Conservation (phyloP, 2,329 filamentous ascomycete genomes). For the Emmonsia crescens region DNA sequence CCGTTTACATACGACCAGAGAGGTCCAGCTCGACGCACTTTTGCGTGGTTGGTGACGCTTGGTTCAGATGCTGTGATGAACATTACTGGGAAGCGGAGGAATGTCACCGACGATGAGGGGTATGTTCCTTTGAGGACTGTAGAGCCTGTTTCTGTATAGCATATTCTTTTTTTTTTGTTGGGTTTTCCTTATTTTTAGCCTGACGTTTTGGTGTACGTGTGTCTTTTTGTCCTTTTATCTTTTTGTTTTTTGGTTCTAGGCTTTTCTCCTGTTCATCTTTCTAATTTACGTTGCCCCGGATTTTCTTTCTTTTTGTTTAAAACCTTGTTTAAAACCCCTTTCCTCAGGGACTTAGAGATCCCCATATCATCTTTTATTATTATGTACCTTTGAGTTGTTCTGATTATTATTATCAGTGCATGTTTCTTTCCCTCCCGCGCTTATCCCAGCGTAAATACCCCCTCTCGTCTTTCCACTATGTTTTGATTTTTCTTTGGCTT, state of each 20-base stretch:
- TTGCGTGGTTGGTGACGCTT: conserved; percentile 14
- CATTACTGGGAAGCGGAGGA: conserved; percentile 19
- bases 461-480: not conserved
- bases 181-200: not conserved
- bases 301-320: not conserved
- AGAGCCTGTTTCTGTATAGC: conserved; percentile 24
- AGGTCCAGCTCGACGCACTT: conserved; percentile 3
- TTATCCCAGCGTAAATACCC: not conserved
- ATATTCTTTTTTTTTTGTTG: not conserved
- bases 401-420: not conserved
- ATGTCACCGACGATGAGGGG: conserved; percentile 23
- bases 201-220: not conserved
- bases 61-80: conserved; percentile 20
- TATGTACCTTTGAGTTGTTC: not conserved
- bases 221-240: not conserved
- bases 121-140: conserved; percentile 38
- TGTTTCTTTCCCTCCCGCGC: not conserved
- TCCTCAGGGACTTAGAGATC: not conserved
- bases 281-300: not conserved
- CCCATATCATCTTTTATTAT: not conserved
- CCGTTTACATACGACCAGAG: conserved; percentile 8
- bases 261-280: not conserved
- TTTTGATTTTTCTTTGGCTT: not conserved
- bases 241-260: not conserved
- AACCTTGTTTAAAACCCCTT: not conserved